Percentiles rank a stretch among this genome's conserved stretches.
Evolutionary conservation across 2,329 filamentous ascomycete genomes (phyloP).

Genomic region (Pseudocercospora musae): DNA sequence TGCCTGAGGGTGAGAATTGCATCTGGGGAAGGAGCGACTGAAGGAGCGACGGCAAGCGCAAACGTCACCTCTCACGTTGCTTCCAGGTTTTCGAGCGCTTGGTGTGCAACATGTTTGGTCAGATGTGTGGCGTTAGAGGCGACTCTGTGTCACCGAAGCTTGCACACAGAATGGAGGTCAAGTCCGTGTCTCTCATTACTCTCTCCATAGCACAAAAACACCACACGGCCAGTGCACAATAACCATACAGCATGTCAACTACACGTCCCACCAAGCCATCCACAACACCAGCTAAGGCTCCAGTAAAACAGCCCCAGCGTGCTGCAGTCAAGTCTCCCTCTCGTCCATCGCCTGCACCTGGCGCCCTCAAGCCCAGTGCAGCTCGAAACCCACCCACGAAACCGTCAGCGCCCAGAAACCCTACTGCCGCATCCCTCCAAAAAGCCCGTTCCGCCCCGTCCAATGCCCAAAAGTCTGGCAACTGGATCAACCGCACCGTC

Average conservation of each 20-base stretch:
- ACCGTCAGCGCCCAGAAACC: conserved; percentile 15
- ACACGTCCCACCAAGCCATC: conserved; percentile 12
- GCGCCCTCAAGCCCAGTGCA: background rate
- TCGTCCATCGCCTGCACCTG: conserved; percentile 1
- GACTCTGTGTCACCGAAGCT: background rate
- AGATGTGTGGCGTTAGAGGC: background rate
- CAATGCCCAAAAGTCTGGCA: conserved; percentile 29
- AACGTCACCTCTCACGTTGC: background rate
- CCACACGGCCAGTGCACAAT: background rate
- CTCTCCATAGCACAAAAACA: too few species aligned
- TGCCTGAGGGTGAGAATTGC: background rate
- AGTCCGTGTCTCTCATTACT: background rate
- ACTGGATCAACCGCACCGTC: conserved; percentile 47
- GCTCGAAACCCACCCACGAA: conserved; percentile 8
- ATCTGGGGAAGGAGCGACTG: conserved; percentile 1
- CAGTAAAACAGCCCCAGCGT: conserved; percentile 4
- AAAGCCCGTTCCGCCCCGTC: conserved; percentile 7
- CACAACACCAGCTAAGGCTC: conserved; percentile 8
- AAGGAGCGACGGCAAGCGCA: background rate
- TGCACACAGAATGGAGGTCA: background rate
- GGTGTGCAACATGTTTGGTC: background rate
- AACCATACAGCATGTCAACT: conserved; percentile 12
- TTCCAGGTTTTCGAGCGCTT: background rate
- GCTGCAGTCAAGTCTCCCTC: conserved; percentile 9
- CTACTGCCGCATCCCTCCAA: conserved; percentile 2